These are phyloP conservation scores for Taxillus chinensis DNA, from an alignment of 164 flowering plant species.

Conservation along the genomic window DNA sequence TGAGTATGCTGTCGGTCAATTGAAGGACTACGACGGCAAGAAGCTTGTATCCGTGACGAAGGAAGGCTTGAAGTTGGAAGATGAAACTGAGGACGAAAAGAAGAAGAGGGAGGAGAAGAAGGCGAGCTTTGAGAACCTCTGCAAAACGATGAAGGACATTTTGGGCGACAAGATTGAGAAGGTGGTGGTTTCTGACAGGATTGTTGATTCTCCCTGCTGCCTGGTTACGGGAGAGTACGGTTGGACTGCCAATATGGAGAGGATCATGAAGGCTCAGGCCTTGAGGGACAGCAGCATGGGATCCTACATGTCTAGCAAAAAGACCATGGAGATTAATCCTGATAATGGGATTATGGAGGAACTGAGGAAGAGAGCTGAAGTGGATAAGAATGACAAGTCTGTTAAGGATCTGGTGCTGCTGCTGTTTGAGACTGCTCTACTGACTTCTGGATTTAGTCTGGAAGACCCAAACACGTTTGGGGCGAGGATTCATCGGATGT, in stretches of 20 bases:
- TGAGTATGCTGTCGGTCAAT: slow-evolving; percentile 52
- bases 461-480: slow-evolving; percentile 55
- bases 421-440: slow-evolving; percentile 49
- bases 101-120: slow-evolving; percentile 41
- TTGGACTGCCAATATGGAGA: slow-evolving; percentile 70
- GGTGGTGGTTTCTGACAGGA: slow-evolving; percentile 50
- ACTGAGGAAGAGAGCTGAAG: slow-evolving; percentile 58
- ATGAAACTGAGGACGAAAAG: slow-evolving; percentile 48
- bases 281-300: slow-evolving; percentile 51
- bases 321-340: slow-evolving; percentile 68
- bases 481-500: slow-evolving; percentile 48
- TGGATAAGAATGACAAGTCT: slow-evolving; percentile 54
- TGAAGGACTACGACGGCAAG: slow-evolving; percentile 73
- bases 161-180: slow-evolving; percentile 59
- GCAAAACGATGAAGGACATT: slow-evolving; percentile 54
- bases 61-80: slow-evolving; percentile 57
- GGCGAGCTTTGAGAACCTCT: slow-evolving; percentile 37
- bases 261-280: slow-evolving; percentile 64
- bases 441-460: slow-evolving; percentile 54
- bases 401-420: slow-evolving; percentile 51
- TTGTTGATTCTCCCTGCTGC: slow-evolving; percentile 64
- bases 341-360: slow-evolving; percentile 64
- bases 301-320: slow-evolving; percentile 66
- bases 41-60: slow-evolving; percentile 62
- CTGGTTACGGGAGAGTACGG: slow-evolving; percentile 68